Evolutionary conservation across 2,329 filamentous ascomycete genomes (phyloP).

Genomic region (Cladosporium sp.): DNA sequence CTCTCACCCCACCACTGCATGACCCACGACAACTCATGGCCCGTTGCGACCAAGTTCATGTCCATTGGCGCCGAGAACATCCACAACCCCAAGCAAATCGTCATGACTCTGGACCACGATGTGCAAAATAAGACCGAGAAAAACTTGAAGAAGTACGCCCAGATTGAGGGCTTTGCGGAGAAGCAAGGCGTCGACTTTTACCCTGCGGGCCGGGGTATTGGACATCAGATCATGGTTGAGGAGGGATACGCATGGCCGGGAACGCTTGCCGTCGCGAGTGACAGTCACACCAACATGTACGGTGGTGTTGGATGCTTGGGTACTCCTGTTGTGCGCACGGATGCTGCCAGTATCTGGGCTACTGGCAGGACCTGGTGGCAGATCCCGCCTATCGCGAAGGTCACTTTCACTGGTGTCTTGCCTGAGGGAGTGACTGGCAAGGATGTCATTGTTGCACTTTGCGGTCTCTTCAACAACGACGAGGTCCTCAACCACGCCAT

Average conservation of each 20-base stretch:
- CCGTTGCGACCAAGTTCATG: slow-evolving; percentile 75
- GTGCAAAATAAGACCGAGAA: slow-evolving; percentile 76
- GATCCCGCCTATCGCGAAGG: slow-evolving; percentile 75
- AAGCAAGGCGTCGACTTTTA: slow-evolving; percentile 75
- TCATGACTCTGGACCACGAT: slow-evolving; percentile 84
- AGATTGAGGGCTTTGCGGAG: slow-evolving; percentile 78
- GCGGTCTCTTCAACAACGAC: slow-evolving; percentile 78
- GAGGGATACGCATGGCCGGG: slow-evolving; percentile 82
- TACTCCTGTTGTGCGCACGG: slow-evolving; percentile 79
- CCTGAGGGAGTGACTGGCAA: slow-evolving; percentile 84
- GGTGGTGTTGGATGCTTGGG: slow-evolving; percentile 74
- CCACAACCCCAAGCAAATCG: slow-evolving; percentile 67
- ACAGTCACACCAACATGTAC: slow-evolving; percentile 79
- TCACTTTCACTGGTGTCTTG: slow-evolving; percentile 71
- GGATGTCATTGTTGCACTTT: slow-evolving; percentile 88
- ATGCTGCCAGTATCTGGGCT: slow-evolving; percentile 81
- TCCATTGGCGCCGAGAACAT: slow-evolving; percentile 74
- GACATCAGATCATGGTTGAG: slow-evolving; percentile 90
- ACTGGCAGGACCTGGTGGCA: slow-evolving; percentile 85
- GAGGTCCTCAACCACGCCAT: slow-evolving; percentile 89
- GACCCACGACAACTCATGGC: slow-evolving; percentile 83
- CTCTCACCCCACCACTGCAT: slow-evolving; percentile 70
- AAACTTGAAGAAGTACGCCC: slow-evolving; percentile 77
- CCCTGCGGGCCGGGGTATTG: slow-evolving; percentile 74
- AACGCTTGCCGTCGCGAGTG: slow-evolving; percentile 74